phyloP scores from a whole-genome alignment of 345 rosid species.

The Bruguiera gymnorhiza region DNA sequence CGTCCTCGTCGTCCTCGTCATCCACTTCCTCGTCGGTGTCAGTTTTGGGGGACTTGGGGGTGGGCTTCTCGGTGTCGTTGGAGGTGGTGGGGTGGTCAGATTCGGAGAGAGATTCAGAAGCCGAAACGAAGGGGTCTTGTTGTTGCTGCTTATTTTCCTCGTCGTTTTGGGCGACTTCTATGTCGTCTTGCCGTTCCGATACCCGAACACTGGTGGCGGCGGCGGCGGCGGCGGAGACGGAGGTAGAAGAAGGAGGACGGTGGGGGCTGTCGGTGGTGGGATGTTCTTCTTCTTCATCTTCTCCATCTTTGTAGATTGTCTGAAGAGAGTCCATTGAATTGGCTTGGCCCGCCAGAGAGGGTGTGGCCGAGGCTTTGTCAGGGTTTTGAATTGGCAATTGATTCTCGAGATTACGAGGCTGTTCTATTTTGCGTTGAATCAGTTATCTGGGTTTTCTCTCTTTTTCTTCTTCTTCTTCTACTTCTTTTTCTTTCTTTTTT shows the following conservation, averaged over 20 bases:
- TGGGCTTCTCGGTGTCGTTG: constrained; percentile 55
- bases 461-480: too few species aligned
- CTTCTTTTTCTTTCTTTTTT: too few species aligned
- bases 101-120: constrained; percentile 57
- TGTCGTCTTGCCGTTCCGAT: constrained; percentile 5
- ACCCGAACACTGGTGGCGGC: neutral
- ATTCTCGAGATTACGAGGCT: too few species aligned
- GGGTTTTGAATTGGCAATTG: too few species aligned
- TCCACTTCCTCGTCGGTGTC: constrained; percentile 37
- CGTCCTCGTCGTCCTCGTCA: constrained; percentile 49
- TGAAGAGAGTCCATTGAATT: constrained; percentile 50
- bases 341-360: neutral
- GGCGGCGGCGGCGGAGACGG: neutral
- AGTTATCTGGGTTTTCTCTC: too few species aligned
- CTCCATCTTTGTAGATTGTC: constrained; percentile 36
- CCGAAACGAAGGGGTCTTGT: constrained; percentile 19
- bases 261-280: neutral
- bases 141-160: constrained; percentile 12
- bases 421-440: too few species aligned
- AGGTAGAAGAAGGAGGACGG: neutral
- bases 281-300: constrained; percentile 22
- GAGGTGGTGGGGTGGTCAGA: constrained; percentile 64
- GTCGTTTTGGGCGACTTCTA: constrained; percentile 15
- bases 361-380: too few species aligned
- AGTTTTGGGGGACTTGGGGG: constrained; percentile 34